These are phyloP conservation scores for Tirmania nivea DNA, from an alignment of 495 filamentous ascomycete genomes.

Conservation along the genomic window DNA sequence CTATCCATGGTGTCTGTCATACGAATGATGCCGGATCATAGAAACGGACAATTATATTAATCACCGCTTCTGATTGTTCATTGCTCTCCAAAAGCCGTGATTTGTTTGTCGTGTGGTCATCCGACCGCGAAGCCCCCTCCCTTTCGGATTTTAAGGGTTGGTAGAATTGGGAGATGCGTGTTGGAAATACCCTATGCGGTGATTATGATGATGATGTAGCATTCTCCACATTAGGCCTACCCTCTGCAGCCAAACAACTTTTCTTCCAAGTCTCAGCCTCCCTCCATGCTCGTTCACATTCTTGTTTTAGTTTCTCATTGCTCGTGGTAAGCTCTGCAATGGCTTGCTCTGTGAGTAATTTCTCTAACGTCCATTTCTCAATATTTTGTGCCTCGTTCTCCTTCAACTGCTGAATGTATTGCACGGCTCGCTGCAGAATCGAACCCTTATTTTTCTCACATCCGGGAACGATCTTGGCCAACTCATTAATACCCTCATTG, in stretches of 20 bases:
- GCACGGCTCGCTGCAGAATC: constrained; percentile 79
- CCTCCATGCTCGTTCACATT: constrained; percentile 46
- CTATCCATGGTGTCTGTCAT: too few species aligned
- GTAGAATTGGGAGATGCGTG: too few species aligned
- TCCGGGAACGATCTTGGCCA: constrained; percentile 89
- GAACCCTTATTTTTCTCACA: constrained; percentile 99
- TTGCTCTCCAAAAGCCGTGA: too few species aligned
- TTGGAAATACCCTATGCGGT: too few species aligned
- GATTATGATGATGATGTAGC: constrained; percentile 1
- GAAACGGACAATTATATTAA: too few species aligned
- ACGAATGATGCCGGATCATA: too few species aligned
- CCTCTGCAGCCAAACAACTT: constrained; percentile 51
- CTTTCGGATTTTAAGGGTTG: too few species aligned
- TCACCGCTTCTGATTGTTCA: too few species aligned
- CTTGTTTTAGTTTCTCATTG: constrained; percentile 73
- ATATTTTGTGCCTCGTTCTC: constrained; percentile 84
- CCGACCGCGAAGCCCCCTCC: too few species aligned
- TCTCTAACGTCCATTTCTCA: constrained; percentile 93
- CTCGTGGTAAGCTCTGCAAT: constrained; percentile 71
- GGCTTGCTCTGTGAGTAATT: constrained; percentile 82
- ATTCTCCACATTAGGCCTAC: constrained; percentile 30
- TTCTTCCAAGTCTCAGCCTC: constrained; percentile 75
- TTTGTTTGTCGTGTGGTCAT: too few species aligned
- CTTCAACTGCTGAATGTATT: constrained; percentile 83
- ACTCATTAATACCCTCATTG: constrained; percentile 96